These are phyloP conservation scores for Globisporangium mamillatum DNA, from an alignment of 352 stramenopile species.

Conservation along the genomic window DNA sequence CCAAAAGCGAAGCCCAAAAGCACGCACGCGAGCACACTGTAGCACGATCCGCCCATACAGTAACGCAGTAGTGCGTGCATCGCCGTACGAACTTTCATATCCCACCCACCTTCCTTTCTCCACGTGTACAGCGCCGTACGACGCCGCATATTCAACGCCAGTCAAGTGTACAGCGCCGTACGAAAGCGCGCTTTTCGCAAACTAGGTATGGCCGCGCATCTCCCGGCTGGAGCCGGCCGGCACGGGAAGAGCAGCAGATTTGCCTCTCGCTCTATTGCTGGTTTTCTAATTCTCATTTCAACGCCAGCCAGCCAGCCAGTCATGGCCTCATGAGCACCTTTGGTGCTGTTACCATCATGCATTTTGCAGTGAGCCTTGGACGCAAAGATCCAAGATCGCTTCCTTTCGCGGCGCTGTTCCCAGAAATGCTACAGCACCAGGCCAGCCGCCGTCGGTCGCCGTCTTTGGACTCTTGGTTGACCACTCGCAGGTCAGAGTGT, in stretches of 20 bases:
- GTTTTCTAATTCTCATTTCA: no score
- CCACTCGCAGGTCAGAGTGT: no score
- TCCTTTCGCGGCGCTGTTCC: background rate
- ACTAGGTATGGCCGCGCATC: background rate
- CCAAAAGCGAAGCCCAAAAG: no score
- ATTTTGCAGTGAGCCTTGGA: no score
- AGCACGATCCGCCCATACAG: background rate
- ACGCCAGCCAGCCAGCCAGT: no score
- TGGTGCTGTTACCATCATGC: no score
- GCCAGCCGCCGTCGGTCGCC: background rate
- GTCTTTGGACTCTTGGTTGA: background rate
- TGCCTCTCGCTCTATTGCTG: background rate
- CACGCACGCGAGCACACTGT: background rate
- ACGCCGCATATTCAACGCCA: background rate
- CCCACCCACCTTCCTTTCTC: conserved; percentile 1
- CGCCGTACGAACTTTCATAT: conserved; percentile 6
- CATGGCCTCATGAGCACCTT: no score
- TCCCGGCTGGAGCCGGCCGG: background rate
- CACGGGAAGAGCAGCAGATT: background rate
- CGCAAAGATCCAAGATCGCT: background rate
- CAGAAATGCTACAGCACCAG: background rate
- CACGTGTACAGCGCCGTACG: background rate
- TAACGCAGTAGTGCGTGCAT: background rate
- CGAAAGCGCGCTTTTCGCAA: background rate
- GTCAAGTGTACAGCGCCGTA: conserved; percentile 2